Percentiles rank a stretch among this genome's conserved stretches.
These are phyloP conservation scores for Agaricus blazei DNA, from an alignment of 768 basidiomycete genomes.

Conservation along the genomic window DNA sequence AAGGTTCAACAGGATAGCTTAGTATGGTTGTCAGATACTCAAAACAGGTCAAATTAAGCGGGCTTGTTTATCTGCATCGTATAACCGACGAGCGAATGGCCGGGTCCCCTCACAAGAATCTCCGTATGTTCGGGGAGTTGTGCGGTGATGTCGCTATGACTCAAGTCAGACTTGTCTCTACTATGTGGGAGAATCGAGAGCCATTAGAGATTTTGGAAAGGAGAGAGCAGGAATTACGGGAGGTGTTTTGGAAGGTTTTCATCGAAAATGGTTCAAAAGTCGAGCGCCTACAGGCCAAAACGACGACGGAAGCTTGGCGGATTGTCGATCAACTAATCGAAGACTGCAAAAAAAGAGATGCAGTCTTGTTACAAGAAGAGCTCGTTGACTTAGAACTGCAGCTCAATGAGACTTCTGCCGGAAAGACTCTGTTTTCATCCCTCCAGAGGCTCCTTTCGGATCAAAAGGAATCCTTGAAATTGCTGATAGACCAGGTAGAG, in stretches of 20 bases:
- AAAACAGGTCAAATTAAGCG: neutral
- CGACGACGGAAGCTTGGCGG: constrained; percentile 24
- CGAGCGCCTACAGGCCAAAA: too few relatives aligned
- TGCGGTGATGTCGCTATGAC: constrained; percentile 24
- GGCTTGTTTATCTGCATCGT: constrained; percentile 27
- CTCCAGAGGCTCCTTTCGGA: constrained; percentile 2
- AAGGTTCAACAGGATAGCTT: neutral
- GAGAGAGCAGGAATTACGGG: constrained; percentile 32
- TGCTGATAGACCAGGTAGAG: neutral
- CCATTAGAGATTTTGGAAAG: constrained; percentile 19
- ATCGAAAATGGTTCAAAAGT: constrained; percentile 35
- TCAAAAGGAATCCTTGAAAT: neutral
- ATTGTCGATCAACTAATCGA: constrained; percentile 11
- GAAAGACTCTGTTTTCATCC: constrained; percentile 1
- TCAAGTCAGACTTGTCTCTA: constrained; percentile 30
- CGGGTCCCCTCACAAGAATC: constrained; percentile 20
- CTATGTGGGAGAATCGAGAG: constrained; percentile 31
- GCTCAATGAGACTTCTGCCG: constrained; percentile 9
- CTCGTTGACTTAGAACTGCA: constrained; percentile 4
- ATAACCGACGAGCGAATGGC: constrained; percentile 28
- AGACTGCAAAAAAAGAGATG: neutral
- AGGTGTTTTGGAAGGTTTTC: constrained; percentile 37
- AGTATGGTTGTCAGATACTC: too few relatives aligned
- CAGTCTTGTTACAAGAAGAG: constrained; percentile 6
- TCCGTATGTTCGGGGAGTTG: constrained; percentile 26